phyloP scores from a whole-genome alignment of 768 basidiomycete species.

The Rhizopogon rudus region DNA sequence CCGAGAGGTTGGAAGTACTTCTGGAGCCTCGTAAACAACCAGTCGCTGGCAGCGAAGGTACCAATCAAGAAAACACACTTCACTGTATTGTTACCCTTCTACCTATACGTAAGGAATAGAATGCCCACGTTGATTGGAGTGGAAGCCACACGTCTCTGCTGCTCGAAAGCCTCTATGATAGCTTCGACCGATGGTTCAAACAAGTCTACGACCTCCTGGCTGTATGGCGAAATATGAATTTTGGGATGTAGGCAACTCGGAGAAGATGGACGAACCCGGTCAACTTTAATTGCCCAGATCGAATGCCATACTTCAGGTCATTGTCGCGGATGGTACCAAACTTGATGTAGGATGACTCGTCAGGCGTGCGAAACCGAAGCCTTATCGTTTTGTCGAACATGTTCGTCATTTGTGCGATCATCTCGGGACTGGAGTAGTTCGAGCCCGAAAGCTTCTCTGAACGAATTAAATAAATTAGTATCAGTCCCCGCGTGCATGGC shows the following conservation, averaged over 20 bases:
- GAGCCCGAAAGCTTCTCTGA: slow-evolving; percentile 27
- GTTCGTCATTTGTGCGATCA: slow-evolving; percentile 27
- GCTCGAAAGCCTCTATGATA: slow-evolving; percentile 28
- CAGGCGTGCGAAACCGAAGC: slow-evolving; percentile 31
- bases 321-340: slow-evolving; percentile 34
- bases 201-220: slow-evolving; percentile 31
- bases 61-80: slow-evolving; percentile 45
- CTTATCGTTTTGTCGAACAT: slow-evolving; percentile 34
- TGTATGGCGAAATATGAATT: slow-evolving; percentile 2
- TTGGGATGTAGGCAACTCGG: neutral
- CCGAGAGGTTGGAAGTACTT: slow-evolving; percentile 28
- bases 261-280: slow-evolving; percentile 24
- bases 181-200: slow-evolving; percentile 39
- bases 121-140: slow-evolving; percentile 24
- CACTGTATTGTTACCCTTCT: neutral
- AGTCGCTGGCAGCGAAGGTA: slow-evolving; percentile 45
- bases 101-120: too few relatives aligned
- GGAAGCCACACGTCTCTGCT: slow-evolving; percentile 17
- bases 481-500: neutral
- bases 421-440: slow-evolving; percentile 19
- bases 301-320: slow-evolving; percentile 29
- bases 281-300: slow-evolving; percentile 32
- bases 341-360: slow-evolving; percentile 30
- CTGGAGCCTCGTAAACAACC: slow-evolving; percentile 38
- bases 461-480: neutral